These are phyloP conservation scores for Carex kokanica DNA, from an alignment of 176 grass and related monocot species.

Conservation along the genomic window DNA sequence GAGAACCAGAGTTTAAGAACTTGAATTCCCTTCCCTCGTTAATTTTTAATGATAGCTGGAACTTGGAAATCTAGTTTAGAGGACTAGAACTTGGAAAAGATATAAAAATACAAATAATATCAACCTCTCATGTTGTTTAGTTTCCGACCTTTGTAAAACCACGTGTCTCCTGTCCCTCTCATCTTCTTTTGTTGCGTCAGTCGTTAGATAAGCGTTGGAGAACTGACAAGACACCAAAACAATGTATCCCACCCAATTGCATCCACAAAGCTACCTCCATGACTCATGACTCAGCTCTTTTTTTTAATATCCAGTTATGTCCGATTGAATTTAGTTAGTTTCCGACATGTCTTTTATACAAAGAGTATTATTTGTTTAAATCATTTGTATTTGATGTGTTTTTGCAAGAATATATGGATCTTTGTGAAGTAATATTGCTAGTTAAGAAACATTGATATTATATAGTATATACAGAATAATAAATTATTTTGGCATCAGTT, in stretches of 20 bases:
- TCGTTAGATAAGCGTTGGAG: neutral
- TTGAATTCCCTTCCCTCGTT: neutral
- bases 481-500: no score
- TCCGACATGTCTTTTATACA: no score
- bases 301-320: neutral
- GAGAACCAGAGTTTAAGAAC: neutral
- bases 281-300: neutral
- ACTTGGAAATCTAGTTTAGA: neutral
- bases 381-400: no score
- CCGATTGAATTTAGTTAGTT: no score
- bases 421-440: no score
- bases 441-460: no score
- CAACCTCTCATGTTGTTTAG: neutral
- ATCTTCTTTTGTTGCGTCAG: conserved; percentile 10
- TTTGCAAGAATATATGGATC: no score
- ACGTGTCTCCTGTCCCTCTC: conserved; percentile 25
- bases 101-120: neutral
- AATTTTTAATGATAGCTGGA: neutral
- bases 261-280: neutral
- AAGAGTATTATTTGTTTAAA: no score
- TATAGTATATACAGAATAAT: no score
- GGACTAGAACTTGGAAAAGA: neutral
- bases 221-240: neutral
- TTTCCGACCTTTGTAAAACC: conserved; percentile 19
- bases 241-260: neutral